Conservation (phyloP, 148 eudicot species). For the Cornus florida region DNA sequence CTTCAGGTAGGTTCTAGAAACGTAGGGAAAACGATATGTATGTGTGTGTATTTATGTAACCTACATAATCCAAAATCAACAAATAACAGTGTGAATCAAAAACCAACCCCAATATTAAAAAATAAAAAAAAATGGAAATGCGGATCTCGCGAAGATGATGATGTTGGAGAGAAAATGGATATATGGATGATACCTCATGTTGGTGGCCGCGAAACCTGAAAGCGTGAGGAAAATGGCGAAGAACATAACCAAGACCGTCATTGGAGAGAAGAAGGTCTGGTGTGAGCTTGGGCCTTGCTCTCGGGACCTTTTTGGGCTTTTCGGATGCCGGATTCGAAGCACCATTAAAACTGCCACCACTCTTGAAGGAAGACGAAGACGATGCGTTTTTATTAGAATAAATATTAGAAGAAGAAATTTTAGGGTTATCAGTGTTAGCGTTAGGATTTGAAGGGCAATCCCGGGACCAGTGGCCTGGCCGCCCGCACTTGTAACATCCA, state of each 20-base stretch:
- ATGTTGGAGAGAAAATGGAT: not conserved
- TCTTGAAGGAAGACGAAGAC: slow-evolving; percentile 16
- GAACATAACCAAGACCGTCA: slow-evolving; percentile 78
- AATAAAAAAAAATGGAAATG: no score
- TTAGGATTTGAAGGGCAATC: slow-evolving; percentile 73
- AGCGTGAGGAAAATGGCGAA: slow-evolving; percentile 67
- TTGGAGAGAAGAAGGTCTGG: slow-evolving; percentile 77
- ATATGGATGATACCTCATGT: slow-evolving; percentile 49
- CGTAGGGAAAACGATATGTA: no score
- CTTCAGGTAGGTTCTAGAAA: no score
- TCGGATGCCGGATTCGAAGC: slow-evolving; percentile 8
- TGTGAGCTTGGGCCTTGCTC: slow-evolving; percentile 71
- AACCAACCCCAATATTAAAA: no score
- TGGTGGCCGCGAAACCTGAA: slow-evolving; percentile 83
- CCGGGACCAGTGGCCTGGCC: slow-evolving; percentile 98
- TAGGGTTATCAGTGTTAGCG: slow-evolving; percentile 20
- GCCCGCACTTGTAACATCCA: slow-evolving; percentile 97
- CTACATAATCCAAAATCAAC: not conserved
- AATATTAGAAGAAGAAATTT: slow-evolving; percentile 5
- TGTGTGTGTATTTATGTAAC: no score
- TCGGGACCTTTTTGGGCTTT: slow-evolving; percentile 69
- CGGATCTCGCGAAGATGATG: no score
- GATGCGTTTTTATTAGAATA: slow-evolving; percentile 4
- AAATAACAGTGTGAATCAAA: no score
- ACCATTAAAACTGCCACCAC: not conserved